Base-by-base conservation (phyloP, 306 rosid species). In the Psophocarpus tetragonolobus region DNA sequence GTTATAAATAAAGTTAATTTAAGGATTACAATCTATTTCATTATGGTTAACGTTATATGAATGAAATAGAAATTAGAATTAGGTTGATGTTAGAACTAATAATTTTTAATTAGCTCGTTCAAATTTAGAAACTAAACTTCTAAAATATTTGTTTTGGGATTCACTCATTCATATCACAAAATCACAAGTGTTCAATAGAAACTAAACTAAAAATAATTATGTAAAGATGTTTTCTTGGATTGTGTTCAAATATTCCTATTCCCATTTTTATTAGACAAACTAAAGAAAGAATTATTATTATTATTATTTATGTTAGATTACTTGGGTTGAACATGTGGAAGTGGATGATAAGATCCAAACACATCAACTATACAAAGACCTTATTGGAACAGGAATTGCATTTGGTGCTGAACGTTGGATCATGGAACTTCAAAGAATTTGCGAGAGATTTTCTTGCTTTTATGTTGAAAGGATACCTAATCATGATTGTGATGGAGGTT, bases 251-350 rank as follows among this genome's bases (percentile, higher is more conserved):
- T 58, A 60, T 29, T 13, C 21, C 5, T 60, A 14, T 60, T 27
- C 5, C 39, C 11, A 3, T 2, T 50, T 50, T 18, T 8, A 2
- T 29, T 6, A 30, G 8, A 63, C 27, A 8, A 11, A 38, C 10
- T 36, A 8, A 11, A 36, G 7, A 15, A 39, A 56, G 15, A 20
- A 0, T 17, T 15, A 56, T 27, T 18, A 39, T 27, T 18, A 39
- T 63, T 33, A 33, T 8, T n/a, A 20, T 48, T 15, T 32, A 3
- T 80, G 45, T 66, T 74, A 94, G 97, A 73, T 94, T 26, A 89
- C 90, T 3, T 94, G 98, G 97, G 80, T 89, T 6, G 97, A 94
- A 38, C 98, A 89, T 54, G 95, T 92, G 44, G 90, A 88, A 68
- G 89, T 94, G 72, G 91, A 90, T 42, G 91, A 84, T 23, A 80